Base-by-base conservation (phyloP, 2,329 filamentous ascomycete genomes). In the Scortechinia acanthostroma region DNA sequence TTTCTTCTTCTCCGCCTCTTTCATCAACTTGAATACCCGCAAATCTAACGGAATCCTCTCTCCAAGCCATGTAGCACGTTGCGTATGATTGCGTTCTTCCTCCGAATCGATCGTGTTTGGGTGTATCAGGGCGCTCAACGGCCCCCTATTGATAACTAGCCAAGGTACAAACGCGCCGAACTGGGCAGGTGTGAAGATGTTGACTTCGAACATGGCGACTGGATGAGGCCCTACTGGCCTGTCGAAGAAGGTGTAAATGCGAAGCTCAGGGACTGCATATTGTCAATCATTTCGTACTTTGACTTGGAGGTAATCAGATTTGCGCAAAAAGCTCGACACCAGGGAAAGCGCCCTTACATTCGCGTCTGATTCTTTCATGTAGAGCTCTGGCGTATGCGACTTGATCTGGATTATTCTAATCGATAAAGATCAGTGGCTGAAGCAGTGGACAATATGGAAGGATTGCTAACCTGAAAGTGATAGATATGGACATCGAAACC, bases 401-500 rank as follows among this genome's bases (percentile, higher is more conserved):
- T 57, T 94, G 86, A 4, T 70, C 65, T 1, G 73, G 59, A 49
- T 83, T 83, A 40, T 68, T 72, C 56, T 78, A 62, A 21, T 14
- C n/a, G n/a, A n/a, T n/a, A n/a, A n/a, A n/a, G 45, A 46, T 44
- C 48, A 25, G 10, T 47, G 46, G 22, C 43, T 42, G 47, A 50
- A 45, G 47, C 43, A n/a, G n/a, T n/a, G n/a, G n/a, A n/a, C n/a
- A n/a, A n/a, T n/a, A 47, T 13, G 44, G 37, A 23, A 30, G n/a
- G 25, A 30, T 10, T 10, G 6, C 35, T 10, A 10, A 40, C 35
- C 35, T 82, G 77, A 50, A 82, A 77, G 62, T 89, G 88, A 65
- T 95, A 95, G 54, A 95, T 82, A 62, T 95, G 90, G 15, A 94
- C 65, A 58, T 95, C 90, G 52, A 95, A 95, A 10, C 82, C 90